Conservation (phyloP, 78 protist species). For the Ministeria vibrans region DNA sequence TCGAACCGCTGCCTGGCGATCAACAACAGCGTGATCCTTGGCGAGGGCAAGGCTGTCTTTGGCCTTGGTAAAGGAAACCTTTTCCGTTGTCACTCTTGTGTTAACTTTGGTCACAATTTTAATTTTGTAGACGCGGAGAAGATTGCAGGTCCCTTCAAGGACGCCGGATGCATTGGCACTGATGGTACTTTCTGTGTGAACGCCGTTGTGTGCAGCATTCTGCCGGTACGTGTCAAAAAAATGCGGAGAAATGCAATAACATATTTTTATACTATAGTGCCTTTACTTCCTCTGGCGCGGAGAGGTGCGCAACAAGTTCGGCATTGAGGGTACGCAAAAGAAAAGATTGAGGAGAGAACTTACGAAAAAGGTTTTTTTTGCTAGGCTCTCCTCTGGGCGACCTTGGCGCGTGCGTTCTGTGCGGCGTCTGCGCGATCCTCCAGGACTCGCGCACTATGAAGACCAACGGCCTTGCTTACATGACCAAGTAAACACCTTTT, state of each 20-base stretch:
- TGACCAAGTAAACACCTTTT: too few species aligned
- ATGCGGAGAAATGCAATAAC: too few species aligned
- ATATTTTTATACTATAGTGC: too few species aligned
- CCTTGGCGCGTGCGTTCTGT: not conserved
- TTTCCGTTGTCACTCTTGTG: too few species aligned
- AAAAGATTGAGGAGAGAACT: not conserved
- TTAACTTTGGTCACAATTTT: too few species aligned
- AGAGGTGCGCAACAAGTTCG: not conserved
- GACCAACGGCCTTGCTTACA: not conserved
- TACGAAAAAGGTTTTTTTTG: not conserved
- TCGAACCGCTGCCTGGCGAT: not conserved
- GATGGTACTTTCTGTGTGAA: slow-evolving; percentile 2
- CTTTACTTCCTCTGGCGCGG: slow-evolving; percentile 2
- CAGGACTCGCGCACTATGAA: not conserved
- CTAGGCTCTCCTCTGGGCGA: not conserved
- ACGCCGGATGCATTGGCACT: slow-evolving; percentile 3
- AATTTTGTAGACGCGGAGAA: slow-evolving; percentile 6
- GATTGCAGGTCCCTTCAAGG: not conserved
- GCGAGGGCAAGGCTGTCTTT: slow-evolving; percentile 1
- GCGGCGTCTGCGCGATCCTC: not conserved
- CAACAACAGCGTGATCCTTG: not conserved
- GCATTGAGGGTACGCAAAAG: not conserved
- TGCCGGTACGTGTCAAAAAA: too few species aligned
- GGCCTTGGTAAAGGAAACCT: too few species aligned
- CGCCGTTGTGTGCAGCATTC: not conserved